phyloP scores from a whole-genome alignment of 148 eudicot genomes.

The Silene uniflora region DNA sequence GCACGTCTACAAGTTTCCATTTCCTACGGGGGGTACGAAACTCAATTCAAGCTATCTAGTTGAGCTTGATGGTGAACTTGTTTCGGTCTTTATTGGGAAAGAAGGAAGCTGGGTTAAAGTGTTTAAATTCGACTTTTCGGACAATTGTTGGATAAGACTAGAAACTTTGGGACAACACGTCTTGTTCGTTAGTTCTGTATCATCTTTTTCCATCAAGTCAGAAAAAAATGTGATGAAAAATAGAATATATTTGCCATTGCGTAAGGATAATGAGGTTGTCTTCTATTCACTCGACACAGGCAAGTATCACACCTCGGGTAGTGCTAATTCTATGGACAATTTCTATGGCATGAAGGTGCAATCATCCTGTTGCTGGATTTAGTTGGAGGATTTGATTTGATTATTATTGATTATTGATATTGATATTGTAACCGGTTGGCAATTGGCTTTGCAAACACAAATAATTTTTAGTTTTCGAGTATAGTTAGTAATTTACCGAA shows the following conservation, averaged over 20 bases:
- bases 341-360: too few species aligned
- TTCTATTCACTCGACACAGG: not conserved
- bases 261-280: not conserved
- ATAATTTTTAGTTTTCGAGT: too few species aligned
- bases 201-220: not conserved
- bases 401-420: too few species aligned
- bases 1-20: not conserved
- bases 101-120: slow-evolving; percentile 5
- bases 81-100: not conserved
- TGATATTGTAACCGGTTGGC: too few species aligned
- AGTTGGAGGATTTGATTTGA: too few species aligned
- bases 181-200: not conserved
- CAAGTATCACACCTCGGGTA: not conserved
- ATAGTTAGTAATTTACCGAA: too few species aligned
- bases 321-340: not conserved
- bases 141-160: not conserved
- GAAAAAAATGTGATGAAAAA: not conserved
- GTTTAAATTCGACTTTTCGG: not conserved
- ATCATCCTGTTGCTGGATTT: not conserved
- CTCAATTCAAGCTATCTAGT: not conserved
- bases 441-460: too few species aligned
- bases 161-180: slow-evolving; percentile 1
- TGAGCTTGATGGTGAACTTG: not conserved
- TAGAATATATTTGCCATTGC: not conserved
- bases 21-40: too few species aligned